Base-by-base conservation (phyloP, 805 yeast species). In the Monosporozyma servazzii region DNA sequence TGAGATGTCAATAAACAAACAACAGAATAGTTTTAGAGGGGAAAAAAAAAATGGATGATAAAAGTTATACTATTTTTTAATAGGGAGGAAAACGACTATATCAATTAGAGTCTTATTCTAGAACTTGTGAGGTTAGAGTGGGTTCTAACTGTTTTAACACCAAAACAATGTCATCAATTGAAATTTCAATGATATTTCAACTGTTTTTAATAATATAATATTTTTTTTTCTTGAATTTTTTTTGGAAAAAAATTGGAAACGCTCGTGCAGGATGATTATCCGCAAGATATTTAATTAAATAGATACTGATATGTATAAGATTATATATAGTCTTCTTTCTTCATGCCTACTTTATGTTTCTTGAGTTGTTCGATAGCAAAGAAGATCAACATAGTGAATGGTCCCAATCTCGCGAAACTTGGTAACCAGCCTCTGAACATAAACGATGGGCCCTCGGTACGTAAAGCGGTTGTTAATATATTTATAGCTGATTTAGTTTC, bases 391-490 rank as follows among this genome's bases (percentile, higher is more conserved):
- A 83, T 81, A 0, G 88, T 83, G 57, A 82, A 86, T 36, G 96
- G 96, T 0, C 95, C 96, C 55, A 88, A 74, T 63, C 96, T 79
- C 6, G 87, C 78, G 63, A 88, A 88, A 43, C 93, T 82, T 31
- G 96, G 96, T 37, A 85, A 71, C 96, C 96, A 88, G 25, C 96
- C 96, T 67, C 95, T 75, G 69, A 88, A 88, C 82, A 87, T 79
- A 70, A 88, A 88, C 0, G 81, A 76, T 13, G 79, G 73, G 21
- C 96, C 96, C 67, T 88, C 96, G 11, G 61, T 70, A 55, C 74
- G 75, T 18, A 88, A 74, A 0, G 91, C 86, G 6, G 67, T 64
- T 1, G 58, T 56, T 53, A 87, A 65, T 44, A 85, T 80, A 2
- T 65, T 54, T 2, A 78, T 45, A 2, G 88, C 82, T 54, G 78